Evolutionary conservation across 805 yeast species (phyloP).

Genomic region (Tetrapisispora phaffii): DNA sequence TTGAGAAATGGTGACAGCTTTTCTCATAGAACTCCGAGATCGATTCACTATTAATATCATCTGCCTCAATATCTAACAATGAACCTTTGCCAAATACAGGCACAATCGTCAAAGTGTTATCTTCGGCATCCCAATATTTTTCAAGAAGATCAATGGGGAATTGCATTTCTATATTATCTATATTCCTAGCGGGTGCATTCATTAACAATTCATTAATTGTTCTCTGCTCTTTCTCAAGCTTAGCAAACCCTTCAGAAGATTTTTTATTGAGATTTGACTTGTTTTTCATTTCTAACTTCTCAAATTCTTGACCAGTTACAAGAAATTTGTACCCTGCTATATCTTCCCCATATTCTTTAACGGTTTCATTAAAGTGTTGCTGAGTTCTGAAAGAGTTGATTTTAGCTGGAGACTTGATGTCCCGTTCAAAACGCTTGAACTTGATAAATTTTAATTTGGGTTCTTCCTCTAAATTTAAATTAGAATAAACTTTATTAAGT

Average conservation of each 20-base stretch:
- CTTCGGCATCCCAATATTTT: not conserved
- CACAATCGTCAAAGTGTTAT: not conserved
- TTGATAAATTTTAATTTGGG: not conserved
- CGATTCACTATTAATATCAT: constrained; percentile 2
- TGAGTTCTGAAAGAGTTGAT: not conserved
- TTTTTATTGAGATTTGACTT: not conserved
- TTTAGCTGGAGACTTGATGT: not conserved
- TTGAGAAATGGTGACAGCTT: constrained; percentile 4
- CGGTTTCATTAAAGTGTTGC: too few relatives aligned
- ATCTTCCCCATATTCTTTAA: constrained; percentile 12
- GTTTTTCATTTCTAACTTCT: not conserved
- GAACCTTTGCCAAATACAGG: not conserved
- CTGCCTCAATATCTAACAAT: not conserved
- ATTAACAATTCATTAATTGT: not conserved
- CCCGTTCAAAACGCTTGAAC: not conserved
- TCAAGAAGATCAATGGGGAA: not conserved
- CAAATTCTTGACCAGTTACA: constrained; percentile 5
- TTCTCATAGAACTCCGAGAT: constrained; percentile 8
- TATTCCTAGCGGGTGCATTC: not conserved
- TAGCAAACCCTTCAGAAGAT: not conserved
- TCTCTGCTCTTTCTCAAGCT: not conserved
- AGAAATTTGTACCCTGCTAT: constrained; percentile 14
- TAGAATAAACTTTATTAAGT: not conserved
- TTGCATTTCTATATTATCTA: not conserved
- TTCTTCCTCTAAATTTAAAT: not conserved